Percentiles rank a stretch among this genome's conserved stretches.
phyloP scores from a whole-genome alignment of 2,329 filamentous ascomycete species.

The Lasiodiplodia citricola region DNA sequence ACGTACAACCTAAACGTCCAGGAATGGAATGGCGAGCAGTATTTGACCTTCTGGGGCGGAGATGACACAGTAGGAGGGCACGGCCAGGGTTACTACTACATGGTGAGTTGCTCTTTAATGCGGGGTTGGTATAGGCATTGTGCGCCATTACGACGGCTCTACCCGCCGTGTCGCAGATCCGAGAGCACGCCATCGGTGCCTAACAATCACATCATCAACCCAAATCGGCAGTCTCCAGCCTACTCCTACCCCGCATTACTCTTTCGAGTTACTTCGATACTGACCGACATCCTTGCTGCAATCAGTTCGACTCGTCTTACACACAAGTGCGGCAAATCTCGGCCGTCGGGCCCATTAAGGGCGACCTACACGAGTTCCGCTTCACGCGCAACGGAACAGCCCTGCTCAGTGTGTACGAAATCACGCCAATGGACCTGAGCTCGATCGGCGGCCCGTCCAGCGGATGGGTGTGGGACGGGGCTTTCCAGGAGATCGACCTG shows the following conservation, averaged over 20 bases:
- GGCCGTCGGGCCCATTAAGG: conserved; percentile 32
- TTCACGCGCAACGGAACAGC: conserved; percentile 51
- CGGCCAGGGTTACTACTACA: conserved; percentile 42
- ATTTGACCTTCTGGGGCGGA: conserved; percentile 48
- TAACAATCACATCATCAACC: conserved; percentile 15
- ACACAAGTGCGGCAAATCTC: conserved; percentile 28
- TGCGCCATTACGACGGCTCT: conserved; percentile 26
- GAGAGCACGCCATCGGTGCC: conserved; percentile 22
- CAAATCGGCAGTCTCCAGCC: not conserved
- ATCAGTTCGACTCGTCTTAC: conserved; percentile 30
- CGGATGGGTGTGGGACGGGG: conserved; percentile 51
- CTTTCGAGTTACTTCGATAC: not conserved
- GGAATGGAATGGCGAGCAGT: conserved; percentile 41
- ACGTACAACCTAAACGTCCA: conserved; percentile 40
- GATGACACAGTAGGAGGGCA: conserved; percentile 38
- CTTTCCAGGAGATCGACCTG: conserved; percentile 53
- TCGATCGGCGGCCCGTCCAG: conserved; percentile 40
- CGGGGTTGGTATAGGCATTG: conserved; percentile 24
- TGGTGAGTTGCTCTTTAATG: conserved; percentile 31
- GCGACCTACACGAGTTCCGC: conserved; percentile 53
- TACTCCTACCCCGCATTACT: not conserved
- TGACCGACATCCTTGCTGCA: not conserved
- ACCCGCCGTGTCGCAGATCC: conserved; percentile 17
- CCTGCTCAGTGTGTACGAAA: conserved; percentile 49
- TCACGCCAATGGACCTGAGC: conserved; percentile 46